Evolutionary conservation across 345 rosid species (phyloP).

Genomic region (Citrus cavaleriei): DNA sequence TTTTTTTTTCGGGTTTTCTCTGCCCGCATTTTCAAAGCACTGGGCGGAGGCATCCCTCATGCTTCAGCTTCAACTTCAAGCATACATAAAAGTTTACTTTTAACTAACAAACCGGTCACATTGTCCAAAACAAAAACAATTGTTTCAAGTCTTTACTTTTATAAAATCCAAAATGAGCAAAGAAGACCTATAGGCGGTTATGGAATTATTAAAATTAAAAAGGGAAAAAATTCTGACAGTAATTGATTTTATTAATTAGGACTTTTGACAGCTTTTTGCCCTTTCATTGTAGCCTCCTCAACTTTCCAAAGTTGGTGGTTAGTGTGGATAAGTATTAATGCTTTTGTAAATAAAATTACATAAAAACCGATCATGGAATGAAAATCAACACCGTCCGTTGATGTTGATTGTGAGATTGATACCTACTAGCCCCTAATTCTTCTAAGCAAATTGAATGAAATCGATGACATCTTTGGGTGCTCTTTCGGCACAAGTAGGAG

Average conservation of each 20-base stretch:
- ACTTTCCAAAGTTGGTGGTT: background rate
- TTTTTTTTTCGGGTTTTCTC: too few relatives aligned
- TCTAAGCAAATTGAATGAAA: background rate
- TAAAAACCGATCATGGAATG: background rate
- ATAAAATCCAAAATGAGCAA: background rate
- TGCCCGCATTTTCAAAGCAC: too few relatives aligned
- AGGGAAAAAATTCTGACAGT: background rate
- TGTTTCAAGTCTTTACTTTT: background rate
- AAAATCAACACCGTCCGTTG: background rate
- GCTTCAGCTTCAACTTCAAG: background rate
- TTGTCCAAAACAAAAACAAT: background rate
- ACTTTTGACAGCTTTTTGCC: too few relatives aligned
- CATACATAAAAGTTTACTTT: background rate
- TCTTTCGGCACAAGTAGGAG: background rate
- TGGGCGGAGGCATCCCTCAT: background rate
- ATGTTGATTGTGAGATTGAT: too few relatives aligned
- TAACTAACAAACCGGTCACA: background rate
- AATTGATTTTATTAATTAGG: too few relatives aligned
- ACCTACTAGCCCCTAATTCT: too few relatives aligned
- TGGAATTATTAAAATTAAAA: slow-evolving; percentile 12
- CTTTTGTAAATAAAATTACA: background rate
- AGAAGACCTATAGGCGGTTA: background rate
- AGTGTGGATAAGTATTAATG: slow-evolving; percentile 2
- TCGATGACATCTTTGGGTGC: background rate
- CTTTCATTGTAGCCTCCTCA: background rate